Evolutionary conservation across 2,329 filamentous ascomycete genomes (phyloP), one percentile per base, ranked within the genome.

Genomic region (Sarocladiaceae sp.): DNA sequence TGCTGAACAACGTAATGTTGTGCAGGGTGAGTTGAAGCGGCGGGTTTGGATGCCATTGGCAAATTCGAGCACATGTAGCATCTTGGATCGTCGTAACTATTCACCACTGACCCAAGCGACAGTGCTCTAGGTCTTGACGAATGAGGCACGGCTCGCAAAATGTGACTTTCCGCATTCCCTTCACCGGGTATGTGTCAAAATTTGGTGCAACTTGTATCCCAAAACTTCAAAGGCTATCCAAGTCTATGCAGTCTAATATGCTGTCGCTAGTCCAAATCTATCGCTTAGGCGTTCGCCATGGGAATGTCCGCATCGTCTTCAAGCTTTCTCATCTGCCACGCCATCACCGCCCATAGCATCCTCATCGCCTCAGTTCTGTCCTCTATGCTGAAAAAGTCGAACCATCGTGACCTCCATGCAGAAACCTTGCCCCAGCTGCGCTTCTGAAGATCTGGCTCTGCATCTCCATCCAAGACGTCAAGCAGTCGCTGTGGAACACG

Each of bases 351-450:
- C 82, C 83, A 86, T 1, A 84, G 57, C 10, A 79, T 55, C 56
- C 72, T 66, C 77, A 85, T 77, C 2, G 80, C 82, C 57, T 74
- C 73, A 23, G 84, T 60, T 42, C 83, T 66, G 52, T 86, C 77
- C 20, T 78, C 70, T 1, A 64, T 60, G 46, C 75, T 57, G 59
- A 84, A 86, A 11, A 86, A 64, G 59, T 86, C 83, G 59, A 72
- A 84, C 83, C 83, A 86, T 35, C 63, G 69, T 56, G 78, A 84
- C 55, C 82, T 74, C 73, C 77, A 79, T 31, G 83, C 71, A 57
- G 77, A 71, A 2, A 85, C 65, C 56, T 69, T 71, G 10, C 72
- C 77, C 77, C 79, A 82, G 64, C 72, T 75, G 54, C 67, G 64
- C 49, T 52, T 63, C 40, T 56, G 59, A 15, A 56, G 60, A 49